These are phyloP conservation scores for Aspergillus texensis DNA, from an alignment of 2,329 filamentous ascomycete genomes.

Conservation along the genomic window DNA sequence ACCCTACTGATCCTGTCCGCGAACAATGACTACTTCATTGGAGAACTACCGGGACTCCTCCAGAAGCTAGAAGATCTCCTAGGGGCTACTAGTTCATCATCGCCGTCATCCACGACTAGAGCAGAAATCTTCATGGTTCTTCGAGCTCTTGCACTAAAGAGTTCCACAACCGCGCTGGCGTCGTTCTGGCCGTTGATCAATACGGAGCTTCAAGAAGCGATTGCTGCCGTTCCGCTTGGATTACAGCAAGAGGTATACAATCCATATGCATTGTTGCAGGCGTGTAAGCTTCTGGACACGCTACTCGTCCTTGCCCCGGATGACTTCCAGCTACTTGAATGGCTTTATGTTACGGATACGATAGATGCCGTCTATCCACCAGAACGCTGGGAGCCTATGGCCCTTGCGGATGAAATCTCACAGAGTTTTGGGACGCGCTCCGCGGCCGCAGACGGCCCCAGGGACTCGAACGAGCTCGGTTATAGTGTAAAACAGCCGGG, in stretches of 20 bases:
- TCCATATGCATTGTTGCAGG: slow-evolving; percentile 77
- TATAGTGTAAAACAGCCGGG: slow-evolving; percentile 42
- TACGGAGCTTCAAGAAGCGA: slow-evolving; percentile 76
- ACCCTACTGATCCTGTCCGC: slow-evolving; percentile 78
- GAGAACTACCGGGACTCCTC: slow-evolving; percentile 71
- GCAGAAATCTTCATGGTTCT: slow-evolving; percentile 89
- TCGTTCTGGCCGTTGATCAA: slow-evolving; percentile 90
- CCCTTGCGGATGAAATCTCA: slow-evolving; percentile 81
- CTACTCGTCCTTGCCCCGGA: slow-evolving; percentile 86
- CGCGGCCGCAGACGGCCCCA: slow-evolving; percentile 26
- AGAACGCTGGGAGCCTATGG: slow-evolving; percentile 67
- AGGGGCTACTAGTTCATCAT: slow-evolving; percentile 80
- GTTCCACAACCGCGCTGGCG: slow-evolving; percentile 76
- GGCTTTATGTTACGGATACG: slow-evolving; percentile 96
- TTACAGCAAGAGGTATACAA: slow-evolving; percentile 76
- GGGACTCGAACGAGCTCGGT: slow-evolving; percentile 33
- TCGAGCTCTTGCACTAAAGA: slow-evolving; percentile 78
- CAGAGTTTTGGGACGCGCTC: slow-evolving; percentile 67
- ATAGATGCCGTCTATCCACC: slow-evolving; percentile 92
- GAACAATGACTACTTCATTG: slow-evolving; percentile 75
- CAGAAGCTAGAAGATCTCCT: slow-evolving; percentile 88
- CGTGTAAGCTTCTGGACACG: slow-evolving; percentile 88
- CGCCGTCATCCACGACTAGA: slow-evolving; percentile 84
- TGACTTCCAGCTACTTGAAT: slow-evolving; percentile 97
- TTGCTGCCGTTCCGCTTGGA: slow-evolving; percentile 72